Evolutionary conservation across 2,329 filamentous ascomycete species (phyloP).

Genomic region (Ophiostoma ips): DNA sequence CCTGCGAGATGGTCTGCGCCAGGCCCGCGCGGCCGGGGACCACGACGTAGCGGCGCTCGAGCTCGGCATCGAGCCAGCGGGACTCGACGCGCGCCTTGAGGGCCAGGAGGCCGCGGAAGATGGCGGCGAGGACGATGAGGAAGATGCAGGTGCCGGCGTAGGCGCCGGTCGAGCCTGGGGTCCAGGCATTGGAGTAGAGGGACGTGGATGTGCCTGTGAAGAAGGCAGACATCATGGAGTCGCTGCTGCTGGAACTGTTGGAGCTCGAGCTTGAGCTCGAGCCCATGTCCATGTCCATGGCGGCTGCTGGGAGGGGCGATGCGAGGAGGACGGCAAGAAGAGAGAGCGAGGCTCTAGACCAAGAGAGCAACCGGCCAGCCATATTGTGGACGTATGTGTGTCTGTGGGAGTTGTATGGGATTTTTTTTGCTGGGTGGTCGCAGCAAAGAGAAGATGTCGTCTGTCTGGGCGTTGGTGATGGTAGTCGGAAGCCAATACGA

Average conservation of each 20-base stretch:
- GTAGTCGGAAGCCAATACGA: too few species aligned
- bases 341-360: neutral
- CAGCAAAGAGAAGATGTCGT: neutral
- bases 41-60: conserved; percentile 62
- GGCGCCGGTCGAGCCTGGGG: conserved; percentile 50
- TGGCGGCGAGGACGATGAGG: conserved; percentile 58
- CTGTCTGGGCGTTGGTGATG: too few species aligned
- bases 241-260: conserved; percentile 3
- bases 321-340: neutral
- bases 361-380: neutral
- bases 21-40: conserved; percentile 51
- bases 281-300: conserved; percentile 2
- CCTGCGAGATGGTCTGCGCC: conserved; percentile 42
- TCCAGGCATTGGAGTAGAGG: conserved; percentile 54
- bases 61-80: conserved; percentile 56
- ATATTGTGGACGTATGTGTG: neutral
- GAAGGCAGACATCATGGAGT: conserved; percentile 32
- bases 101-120: conserved; percentile 59
- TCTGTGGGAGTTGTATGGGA: too few species aligned
- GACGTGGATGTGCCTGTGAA: conserved; percentile 37
- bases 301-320: neutral
- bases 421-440: too few species aligned
- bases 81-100: conserved; percentile 49
- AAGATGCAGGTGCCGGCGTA: conserved; percentile 92
- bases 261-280: conserved; percentile 7